Evolutionary conservation across 192 early-diverging fungal species (phyloP).

Genomic region (Coemansia sp.): DNA sequence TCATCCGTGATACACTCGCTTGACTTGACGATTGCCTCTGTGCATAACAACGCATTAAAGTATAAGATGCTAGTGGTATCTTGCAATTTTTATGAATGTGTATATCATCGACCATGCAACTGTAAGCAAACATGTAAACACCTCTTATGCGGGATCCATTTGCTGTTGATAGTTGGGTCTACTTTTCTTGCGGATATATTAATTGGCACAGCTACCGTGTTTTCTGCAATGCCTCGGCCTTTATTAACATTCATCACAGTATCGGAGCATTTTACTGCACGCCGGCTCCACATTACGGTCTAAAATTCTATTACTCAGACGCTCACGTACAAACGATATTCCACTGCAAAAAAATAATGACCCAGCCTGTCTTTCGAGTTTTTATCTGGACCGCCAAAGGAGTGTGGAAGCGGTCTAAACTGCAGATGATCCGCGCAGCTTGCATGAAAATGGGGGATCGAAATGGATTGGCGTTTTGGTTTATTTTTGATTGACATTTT

Average conservation of each 20-base stretch:
- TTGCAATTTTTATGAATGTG: neutral
- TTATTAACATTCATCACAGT: neutral
- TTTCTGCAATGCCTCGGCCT: neutral
- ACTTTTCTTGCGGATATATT: neutral
- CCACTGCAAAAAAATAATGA: neutral
- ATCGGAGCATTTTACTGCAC: conserved; percentile 3
- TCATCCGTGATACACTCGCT: neutral
- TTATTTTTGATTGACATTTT: neutral
- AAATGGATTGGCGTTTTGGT: conserved; percentile 2
- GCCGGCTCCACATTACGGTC: neutral
- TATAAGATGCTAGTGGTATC: neutral
- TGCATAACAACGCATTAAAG: neutral
- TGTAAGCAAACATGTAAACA: neutral
- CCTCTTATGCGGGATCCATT: neutral
- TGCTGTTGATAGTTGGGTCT: neutral
- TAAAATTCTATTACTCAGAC: neutral
- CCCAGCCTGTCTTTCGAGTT: neutral
- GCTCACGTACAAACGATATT: neutral
- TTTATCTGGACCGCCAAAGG: neutral
- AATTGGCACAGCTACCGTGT: conserved; percentile 4
- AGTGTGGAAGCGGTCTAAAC: neutral
- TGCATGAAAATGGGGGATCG: neutral
- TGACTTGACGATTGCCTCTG: neutral
- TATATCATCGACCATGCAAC: neutral
- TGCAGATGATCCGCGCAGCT: neutral